Base-by-base conservation (phyloP, 1,139 yeast species). In the Debaryomycetaceae sp. region DNA sequence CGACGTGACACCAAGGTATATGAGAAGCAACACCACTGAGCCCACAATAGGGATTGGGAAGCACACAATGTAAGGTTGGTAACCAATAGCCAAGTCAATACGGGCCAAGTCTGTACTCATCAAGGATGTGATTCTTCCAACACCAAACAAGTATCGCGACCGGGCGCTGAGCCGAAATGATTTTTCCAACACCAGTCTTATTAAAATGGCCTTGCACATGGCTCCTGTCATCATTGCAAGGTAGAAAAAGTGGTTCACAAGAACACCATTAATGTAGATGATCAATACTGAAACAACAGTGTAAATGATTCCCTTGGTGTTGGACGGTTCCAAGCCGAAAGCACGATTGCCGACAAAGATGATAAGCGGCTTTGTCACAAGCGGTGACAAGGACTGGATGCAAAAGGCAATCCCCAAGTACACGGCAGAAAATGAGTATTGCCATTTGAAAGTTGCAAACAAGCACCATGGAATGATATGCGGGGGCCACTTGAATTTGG, bases 201-300 rank as follows among this genome's bases (percentile, higher is more conserved):
- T 60, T 31, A 64, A 47, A 7, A 64, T 50, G 21, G 65, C 54
- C 41, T 62, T 64, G 24, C 53, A 39, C 35, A 57, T 61, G n/a
- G 69, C 70, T 15, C 70, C 71, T n/a, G 62, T 51, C 29, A 62
- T 48, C 69, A 62, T 63, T 24, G 69, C 57, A 32, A 51, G 51
- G 37, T 62, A 67, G 46, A 61, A 62, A 33, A 50, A 61, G 36
- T 64, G 71, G 42, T 64, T 63, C 25, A 62, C 43, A 26, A 60
- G 48, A 32, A 64, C 44, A 12, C 70, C 69, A 38, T 62, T 63
- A 28, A 59, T 34, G 32, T 59, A 55, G 29, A 62, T 56, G 34
- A 64, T 48, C 3, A 49, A 40, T 28, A 59, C 66, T 1, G 68
- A 51, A n/a, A 58, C 63, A 27, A 63, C 28, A 18, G 68, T 58